Conservation (phyloP, 2,329 filamentous ascomycete genomes). For the Pestalotiopsis sp. region DNA sequence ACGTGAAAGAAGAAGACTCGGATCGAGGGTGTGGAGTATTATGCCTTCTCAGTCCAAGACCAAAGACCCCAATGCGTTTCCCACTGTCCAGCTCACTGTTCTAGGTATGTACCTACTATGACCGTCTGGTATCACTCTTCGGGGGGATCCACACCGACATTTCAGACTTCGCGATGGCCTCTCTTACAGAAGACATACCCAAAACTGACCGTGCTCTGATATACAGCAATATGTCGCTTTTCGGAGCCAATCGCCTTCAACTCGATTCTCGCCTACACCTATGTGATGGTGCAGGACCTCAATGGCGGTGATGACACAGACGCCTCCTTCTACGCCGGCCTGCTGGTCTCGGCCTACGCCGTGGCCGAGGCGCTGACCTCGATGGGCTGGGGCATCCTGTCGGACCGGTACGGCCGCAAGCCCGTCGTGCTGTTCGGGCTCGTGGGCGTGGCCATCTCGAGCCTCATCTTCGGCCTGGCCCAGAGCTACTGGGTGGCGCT, state of each 20-base stretch:
- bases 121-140: background rate
- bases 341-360: constrained; percentile 45
- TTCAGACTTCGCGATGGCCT: background rate
- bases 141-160: background rate
- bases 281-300: constrained; percentile 41
- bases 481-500: constrained; percentile 42
- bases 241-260: constrained; percentile 46
- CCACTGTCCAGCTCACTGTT: constrained; percentile 5
- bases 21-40: background rate
- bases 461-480: constrained; percentile 41
- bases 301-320: constrained; percentile 35
- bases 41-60: background rate
- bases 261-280: constrained; percentile 44
- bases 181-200: background rate
- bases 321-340: constrained; percentile 49
- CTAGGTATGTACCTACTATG: background rate
- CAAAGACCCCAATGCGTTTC: constrained; percentile 7
- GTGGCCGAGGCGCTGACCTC: constrained; percentile 43
- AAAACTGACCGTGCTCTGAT: constrained; percentile 1
- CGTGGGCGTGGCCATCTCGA: constrained; percentile 37
- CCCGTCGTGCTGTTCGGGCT: constrained; percentile 36
- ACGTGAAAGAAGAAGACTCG: background rate
- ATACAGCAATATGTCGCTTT: constrained; percentile 43
- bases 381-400: constrained; percentile 41
- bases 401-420: constrained; percentile 39